Evolutionary conservation across 192 early-diverging fungal genomes (phyloP), one percentile per base, ranked within the genome.

Genomic region (Dimargaris cristalligena): DNA sequence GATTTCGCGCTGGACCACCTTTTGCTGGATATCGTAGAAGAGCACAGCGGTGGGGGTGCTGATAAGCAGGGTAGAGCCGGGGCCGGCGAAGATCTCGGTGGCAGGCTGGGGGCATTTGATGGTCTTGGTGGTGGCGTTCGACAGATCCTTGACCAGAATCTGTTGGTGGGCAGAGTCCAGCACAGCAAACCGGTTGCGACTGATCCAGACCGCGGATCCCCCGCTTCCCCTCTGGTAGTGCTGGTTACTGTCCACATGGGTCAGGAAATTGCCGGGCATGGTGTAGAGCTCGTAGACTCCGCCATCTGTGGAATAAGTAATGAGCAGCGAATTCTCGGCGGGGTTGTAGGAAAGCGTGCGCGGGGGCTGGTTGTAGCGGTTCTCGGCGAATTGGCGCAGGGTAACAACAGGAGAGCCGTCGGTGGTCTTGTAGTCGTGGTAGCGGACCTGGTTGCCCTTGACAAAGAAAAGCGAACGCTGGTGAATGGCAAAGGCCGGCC

Each of bases 141-240:
- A 69, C 25, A 93, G 66, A 59, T 93, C 91, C 63, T 89, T 86
- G 67, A 97, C 89, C 60, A 82, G 76, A 51, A 95, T 88, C 69
- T 87, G 78, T 64, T 88, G 85, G 52, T 71, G 77, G 11, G 76
- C 68, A 63, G 90, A 92, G 67, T 96, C 92, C 41, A 97, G 73
- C 4, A 97, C 94, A 18, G 94, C 96, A 78, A 94, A 96, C 25
- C 96, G 82, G 65, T 99, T 99, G 62, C 96, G 88, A 26, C 90
- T 91, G 55, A 93, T 89, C 75, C 90, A 99, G 51, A 96, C 78
- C 11, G 91, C 91, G 16, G 89, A 77, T 23, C 80, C 71, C 0
- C 91, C 93, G 1, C 72, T 58, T 10, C 92, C 95, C 58, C 86
- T 82, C 63, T 87, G 90, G 28, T 78, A 74, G 22, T 23, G 28